Conservation (phyloP, 2,329 filamentous ascomycete genomes). For the Magnaporthales sp. region DNA sequence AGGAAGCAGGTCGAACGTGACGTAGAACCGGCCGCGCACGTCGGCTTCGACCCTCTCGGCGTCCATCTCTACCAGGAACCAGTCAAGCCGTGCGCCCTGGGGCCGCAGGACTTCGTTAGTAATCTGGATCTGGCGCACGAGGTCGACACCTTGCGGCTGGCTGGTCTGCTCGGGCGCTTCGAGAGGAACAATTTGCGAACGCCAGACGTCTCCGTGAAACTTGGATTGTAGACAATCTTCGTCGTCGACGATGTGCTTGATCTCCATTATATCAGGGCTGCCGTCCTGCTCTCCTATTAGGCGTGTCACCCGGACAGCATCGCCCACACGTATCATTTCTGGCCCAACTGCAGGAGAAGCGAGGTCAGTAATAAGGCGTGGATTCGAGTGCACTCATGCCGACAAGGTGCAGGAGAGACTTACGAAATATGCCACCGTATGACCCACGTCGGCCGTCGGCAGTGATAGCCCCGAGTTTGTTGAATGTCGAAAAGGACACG, state of each 20-base stretch:
- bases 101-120: conserved; percentile 6
- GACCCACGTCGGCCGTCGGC: conserved; percentile 7
- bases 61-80: conserved; percentile 3
- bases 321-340: conserved; percentile 23
- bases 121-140: conserved; percentile 18
- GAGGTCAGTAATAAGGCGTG: not conserved
- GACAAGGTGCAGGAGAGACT: not conserved
- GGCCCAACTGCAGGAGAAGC: conserved; percentile 17
- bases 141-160: conserved; percentile 13
- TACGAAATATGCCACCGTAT: conserved; percentile 22
- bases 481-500: conserved; percentile 24
- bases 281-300: conserved; percentile 2
- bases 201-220: conserved; percentile 19
- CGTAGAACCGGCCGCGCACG: conserved; percentile 5
- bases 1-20: conserved; percentile 6
- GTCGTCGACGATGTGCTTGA: conserved; percentile 17
- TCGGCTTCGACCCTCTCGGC: conserved; percentile 2
- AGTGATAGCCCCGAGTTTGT: conserved; percentile 13
- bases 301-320: conserved; percentile 22
- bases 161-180: conserved; percentile 5
- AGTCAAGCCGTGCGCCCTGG: conserved; percentile 3
- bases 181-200: not conserved
- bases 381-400: not conserved
- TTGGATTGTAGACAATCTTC: conserved; percentile 9
- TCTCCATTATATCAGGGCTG: conserved; percentile 18